Conservation (phyloP, 2,329 filamentous ascomycete genomes). For the Aspergillus transmontanensis region DNA sequence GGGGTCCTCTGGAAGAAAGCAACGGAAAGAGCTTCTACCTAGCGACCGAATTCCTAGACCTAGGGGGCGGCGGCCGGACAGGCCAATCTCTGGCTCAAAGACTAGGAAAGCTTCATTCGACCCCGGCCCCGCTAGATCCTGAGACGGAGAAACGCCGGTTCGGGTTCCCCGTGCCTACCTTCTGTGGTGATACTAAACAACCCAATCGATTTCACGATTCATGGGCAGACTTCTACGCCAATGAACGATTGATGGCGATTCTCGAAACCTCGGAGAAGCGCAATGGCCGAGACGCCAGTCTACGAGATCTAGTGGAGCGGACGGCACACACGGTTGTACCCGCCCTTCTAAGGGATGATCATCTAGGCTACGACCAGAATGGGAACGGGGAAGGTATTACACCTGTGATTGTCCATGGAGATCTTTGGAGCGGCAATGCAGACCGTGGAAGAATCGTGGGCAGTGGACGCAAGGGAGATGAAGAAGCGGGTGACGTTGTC, state of each 20-base stretch:
- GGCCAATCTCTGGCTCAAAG: constrained; percentile 66
- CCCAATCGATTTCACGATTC: constrained; percentile 71
- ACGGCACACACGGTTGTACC: constrained; percentile 71
- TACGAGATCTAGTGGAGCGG: constrained; percentile 65
- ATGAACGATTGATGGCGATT: constrained; percentile 71
- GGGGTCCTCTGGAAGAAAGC: constrained; percentile 59
- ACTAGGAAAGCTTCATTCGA: constrained; percentile 76
- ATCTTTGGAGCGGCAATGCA: constrained; percentile 91
- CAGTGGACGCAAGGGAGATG: constrained; percentile 34
- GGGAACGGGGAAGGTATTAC: constrained; percentile 57
- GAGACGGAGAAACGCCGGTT: constrained; percentile 58
- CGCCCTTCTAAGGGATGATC: constrained; percentile 68
- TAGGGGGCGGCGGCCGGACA: constrained; percentile 57
- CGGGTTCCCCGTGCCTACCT: constrained; percentile 82
- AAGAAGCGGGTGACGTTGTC: constrained; percentile 70
- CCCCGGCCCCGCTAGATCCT: constrained; percentile 61
- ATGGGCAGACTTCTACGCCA: constrained; percentile 85
- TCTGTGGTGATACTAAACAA: constrained; percentile 82
- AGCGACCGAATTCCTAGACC: constrained; percentile 79
- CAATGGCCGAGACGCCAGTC: constrained; percentile 66
- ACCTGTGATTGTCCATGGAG: constrained; percentile 87
- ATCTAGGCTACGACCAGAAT: constrained; percentile 55
- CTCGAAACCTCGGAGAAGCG: constrained; percentile 58
- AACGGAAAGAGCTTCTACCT: constrained; percentile 54
- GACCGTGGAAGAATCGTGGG: constrained; percentile 64